A percentile compares a stretch with the other conserved stretches of the same genome.
phyloP scores from a whole-genome alignment of 805 yeast species.

The Kluyveromyces lactis region DNA sequence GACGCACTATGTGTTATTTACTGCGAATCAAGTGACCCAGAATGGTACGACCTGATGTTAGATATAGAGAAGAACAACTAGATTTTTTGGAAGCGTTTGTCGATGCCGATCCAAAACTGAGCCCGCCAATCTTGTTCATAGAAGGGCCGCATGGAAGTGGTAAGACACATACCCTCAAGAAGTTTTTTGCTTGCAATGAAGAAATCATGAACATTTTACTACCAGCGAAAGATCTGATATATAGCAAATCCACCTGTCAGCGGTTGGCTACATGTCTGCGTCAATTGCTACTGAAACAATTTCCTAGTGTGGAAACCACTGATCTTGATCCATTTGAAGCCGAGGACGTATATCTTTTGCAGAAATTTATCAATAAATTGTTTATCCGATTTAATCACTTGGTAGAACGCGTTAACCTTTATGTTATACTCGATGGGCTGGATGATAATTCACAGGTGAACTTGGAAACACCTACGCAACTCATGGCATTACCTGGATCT shows the following conservation, averaged over 20 bases:
- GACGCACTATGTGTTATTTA: no score
- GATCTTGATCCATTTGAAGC: constrained; percentile 23
- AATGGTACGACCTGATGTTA: constrained; percentile 1
- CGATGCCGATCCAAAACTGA: constrained; percentile 12
- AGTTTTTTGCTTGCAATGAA: constrained; percentile 13
- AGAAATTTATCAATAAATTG: constrained; percentile 14
- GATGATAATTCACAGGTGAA: constrained; percentile 28
- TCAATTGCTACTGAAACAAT: constrained; percentile 10
- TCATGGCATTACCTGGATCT: constrained; percentile 21
- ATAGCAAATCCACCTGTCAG: constrained; percentile 27
- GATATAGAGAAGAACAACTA: constrained; percentile 21
- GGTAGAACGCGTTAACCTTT: constrained; percentile 9
- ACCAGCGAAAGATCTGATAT: constrained; percentile 23
- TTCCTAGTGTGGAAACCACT: constrained; percentile 9
- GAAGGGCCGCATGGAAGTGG: constrained; percentile 27
- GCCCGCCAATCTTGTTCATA: constrained; percentile 10
- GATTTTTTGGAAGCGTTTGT: constrained; percentile 16
- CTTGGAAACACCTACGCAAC: constrained; percentile 19
- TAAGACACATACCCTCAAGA: constrained; percentile 18
- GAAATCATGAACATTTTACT: constrained; percentile 14
- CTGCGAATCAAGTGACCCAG: no score
- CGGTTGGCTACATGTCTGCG: constrained; percentile 21
- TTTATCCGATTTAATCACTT: constrained; percentile 9
- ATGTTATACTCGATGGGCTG: constrained; percentile 25
- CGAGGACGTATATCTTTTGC: constrained; percentile 23